Base-by-base conservation (phyloP, 2,329 filamentous ascomycete genomes). In the Colletotrichum sp. region DNA sequence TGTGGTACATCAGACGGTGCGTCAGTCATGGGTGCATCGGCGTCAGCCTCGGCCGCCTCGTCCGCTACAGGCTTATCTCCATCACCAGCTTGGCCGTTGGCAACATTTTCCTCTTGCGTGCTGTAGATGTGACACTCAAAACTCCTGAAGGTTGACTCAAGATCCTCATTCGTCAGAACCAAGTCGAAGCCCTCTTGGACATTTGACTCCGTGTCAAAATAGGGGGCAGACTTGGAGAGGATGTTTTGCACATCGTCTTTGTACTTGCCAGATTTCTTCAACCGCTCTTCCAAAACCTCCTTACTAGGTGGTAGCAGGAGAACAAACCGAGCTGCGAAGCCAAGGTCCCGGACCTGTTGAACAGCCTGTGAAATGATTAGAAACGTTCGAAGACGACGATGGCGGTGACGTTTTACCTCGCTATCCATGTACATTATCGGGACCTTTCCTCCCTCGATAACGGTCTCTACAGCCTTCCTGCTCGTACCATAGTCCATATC, bases 371-470 rank as follows among this genome's bases (percentile, higher is more conserved):
- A 8, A 18, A 72, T 26, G 21, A 24, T 59, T 64, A 80, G 55
- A 52, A 62, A 59, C 15, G n/a, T 24, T 13, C 72, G 49, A 71
- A 66, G 13, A 44, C 6, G 26, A 28, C 39, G 32, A 15, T 16
- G 18, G 4, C 28, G 55, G 59, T 49, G 8, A 30, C 71, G 81
- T 26, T 86, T 84, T 86, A 92, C 91, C 81, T 91, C 87, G 18
- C 85, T 80, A 71, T 89, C 87, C 79, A 92, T 85, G 77, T 88
- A 86, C 78, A 92, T 86, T 5, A 93, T 78, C 3, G 92, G 89
- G 34, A 96, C 90, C 81, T 93, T 93, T 55, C 90, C 90, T 10
- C 85, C 81, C 62, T 90, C 88, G 21, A 85, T 83, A 28, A 92
- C 86, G 15, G 86, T 85, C 18, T 91, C 89, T 1, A 92, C 85